These are phyloP conservation scores for Penicillium aurantiogriseum DNA, from an alignment of 2,329 filamentous ascomycete genomes.

Conservation along the genomic window DNA sequence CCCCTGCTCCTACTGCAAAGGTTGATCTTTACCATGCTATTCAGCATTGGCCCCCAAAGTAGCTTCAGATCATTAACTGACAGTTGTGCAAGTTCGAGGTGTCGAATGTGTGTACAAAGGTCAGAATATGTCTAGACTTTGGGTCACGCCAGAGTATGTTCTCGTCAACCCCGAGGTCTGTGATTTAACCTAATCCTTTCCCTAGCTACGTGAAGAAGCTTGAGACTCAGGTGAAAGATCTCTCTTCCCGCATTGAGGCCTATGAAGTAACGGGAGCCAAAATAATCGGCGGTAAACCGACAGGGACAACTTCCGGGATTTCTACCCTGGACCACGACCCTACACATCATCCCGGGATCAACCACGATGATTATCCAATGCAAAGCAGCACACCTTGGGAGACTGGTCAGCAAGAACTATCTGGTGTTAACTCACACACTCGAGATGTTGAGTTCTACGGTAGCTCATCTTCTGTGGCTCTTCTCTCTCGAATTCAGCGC, in stretches of 20 bases:
- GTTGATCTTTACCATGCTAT: neutral
- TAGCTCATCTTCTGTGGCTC: neutral
- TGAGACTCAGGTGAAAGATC: neutral
- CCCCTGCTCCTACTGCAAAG: neutral
- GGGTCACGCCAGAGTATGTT: neutral
- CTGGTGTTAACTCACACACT: neutral
- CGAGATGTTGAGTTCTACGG: neutral
- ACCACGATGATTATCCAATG: neutral
- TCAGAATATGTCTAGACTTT: neutral
- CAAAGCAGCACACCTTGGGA: neutral
- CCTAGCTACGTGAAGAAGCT: neutral
- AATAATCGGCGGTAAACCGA: neutral
- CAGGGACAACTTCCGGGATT: neutral
- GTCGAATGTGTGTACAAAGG: neutral
- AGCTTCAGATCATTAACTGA: neutral
- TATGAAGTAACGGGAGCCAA: neutral
- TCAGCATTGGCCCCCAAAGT: neutral
- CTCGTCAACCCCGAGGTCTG: neutral
- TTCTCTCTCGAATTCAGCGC: neutral
- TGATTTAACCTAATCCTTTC: neutral
- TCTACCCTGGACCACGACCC: neutral
- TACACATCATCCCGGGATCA: neutral
- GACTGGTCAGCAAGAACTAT: neutral
- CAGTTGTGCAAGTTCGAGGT: neutral
- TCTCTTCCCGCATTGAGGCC: neutral